phyloP scores from a whole-genome alignment of 2,329 filamentous ascomycete genomes.

The Claviceps sorghi region DNA sequence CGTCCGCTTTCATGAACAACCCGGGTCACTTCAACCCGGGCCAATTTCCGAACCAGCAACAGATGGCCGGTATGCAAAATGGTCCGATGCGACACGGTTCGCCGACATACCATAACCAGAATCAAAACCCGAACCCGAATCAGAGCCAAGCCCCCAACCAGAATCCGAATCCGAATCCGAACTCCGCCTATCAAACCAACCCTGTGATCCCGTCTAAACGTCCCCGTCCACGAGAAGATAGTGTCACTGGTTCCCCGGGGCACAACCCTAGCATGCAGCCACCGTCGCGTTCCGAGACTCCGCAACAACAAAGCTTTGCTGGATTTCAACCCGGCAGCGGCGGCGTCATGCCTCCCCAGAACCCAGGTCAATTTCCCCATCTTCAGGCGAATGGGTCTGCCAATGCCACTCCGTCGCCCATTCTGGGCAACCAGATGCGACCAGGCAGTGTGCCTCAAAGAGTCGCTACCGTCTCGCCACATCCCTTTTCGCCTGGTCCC shows the following conservation, averaged over 20 bases:
- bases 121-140: slow-evolving; percentile 24
- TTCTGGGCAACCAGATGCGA: slow-evolving; percentile 69
- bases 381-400: slow-evolving; percentile 65
- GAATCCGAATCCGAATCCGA: slow-evolving; percentile 7
- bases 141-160: not conserved
- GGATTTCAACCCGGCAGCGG: slow-evolving; percentile 54
- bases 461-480: slow-evolving; percentile 83
- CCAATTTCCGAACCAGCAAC: slow-evolving; percentile 40
- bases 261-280: slow-evolving; percentile 61
- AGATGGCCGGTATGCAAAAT: slow-evolving; percentile 58
- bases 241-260: slow-evolving; percentile 66
- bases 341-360: slow-evolving; percentile 45
- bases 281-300: slow-evolving; percentile 81
- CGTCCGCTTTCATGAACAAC: slow-evolving; percentile 47
- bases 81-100: slow-evolving; percentile 72
- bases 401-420: slow-evolving; percentile 83
- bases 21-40: slow-evolving; percentile 44
- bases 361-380: slow-evolving; percentile 61
- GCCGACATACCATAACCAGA: slow-evolving; percentile 52
- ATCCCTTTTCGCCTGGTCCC: slow-evolving; percentile 68
- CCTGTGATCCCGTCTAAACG: slow-evolving; percentile 83
- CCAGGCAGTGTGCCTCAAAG: slow-evolving; percentile 59
- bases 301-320: slow-evolving; percentile 60
- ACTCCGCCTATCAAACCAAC: slow-evolving; percentile 65
- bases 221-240: slow-evolving; percentile 68